Evolutionary conservation across 768 basidiomycete genomes (phyloP).

Genomic region (Leccinum subtestaceum): DNA sequence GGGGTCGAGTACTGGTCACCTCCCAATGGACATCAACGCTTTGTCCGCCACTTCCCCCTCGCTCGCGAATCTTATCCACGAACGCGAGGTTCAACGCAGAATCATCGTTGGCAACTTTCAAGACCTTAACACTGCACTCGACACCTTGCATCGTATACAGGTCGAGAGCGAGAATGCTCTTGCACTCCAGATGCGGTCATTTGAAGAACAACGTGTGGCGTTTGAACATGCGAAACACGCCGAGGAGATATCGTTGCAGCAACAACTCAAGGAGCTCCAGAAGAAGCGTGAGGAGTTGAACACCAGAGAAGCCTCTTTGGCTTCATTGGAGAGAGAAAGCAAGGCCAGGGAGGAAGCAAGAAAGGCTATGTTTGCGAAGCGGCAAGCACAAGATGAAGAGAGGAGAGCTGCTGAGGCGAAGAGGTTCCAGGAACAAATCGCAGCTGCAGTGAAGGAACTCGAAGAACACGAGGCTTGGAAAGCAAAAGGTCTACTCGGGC

Average conservation of each 20-base stretch:
- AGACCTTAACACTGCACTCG: conserved; percentile 7
- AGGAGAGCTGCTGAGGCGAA: conserved; percentile 15
- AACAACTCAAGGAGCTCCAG: conserved; percentile 20
- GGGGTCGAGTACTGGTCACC: neutral
- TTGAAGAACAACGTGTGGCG: conserved; percentile 21
- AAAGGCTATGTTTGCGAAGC: conserved; percentile 13
- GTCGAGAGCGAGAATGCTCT: conserved; percentile 18
- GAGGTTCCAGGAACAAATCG: conserved; percentile 21
- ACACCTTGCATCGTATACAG: conserved; percentile 11
- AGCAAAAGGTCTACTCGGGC: conserved; percentile 2
- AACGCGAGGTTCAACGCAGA: conserved; percentile 8
- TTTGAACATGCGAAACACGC: conserved; percentile 22
- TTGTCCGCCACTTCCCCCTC: neutral
- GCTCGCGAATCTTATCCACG: conserved; percentile 4
- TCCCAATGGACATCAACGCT: neutral
- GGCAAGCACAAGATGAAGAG: conserved; percentile 29
- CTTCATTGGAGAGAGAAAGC: conserved; percentile 23
- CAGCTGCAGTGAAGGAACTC: conserved; percentile 18
- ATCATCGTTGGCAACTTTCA: conserved; percentile 15
- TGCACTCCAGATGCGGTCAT: conserved; percentile 1
- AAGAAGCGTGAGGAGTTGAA: conserved; percentile 18
- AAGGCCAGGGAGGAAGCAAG: conserved; percentile 26
- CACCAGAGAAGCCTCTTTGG: conserved; percentile 17
- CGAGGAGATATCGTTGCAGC: conserved; percentile 19
- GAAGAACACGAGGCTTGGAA: conserved; percentile 10